These are phyloP conservation scores for Fonsecaea pedrosoi DNA, from an alignment of 2,329 filamentous ascomycete genomes.

Conservation along the genomic window DNA sequence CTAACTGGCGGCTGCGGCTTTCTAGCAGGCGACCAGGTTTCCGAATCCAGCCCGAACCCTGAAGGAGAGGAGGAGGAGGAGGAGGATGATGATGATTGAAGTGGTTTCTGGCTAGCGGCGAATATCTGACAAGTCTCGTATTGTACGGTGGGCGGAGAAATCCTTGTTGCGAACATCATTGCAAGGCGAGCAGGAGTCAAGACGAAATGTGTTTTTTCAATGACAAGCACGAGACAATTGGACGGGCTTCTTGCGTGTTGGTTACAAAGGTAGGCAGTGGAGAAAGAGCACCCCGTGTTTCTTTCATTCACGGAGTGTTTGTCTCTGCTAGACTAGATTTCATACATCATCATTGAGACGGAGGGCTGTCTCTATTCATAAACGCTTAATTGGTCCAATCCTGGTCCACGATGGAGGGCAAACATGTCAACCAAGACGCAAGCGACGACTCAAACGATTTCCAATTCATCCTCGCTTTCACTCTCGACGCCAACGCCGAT, in stretches of 20 bases:
- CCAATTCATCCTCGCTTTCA: conserved; percentile 57
- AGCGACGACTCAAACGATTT: conserved; percentile 17
- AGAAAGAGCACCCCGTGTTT: background rate
- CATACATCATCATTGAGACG: background rate
- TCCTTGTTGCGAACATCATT: background rate
- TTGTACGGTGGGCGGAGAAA: background rate
- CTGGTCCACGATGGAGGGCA: background rate
- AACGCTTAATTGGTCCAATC: background rate
- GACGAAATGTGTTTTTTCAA: background rate
- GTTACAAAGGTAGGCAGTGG: background rate
- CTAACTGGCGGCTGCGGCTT: background rate
- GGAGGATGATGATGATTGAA: background rate
- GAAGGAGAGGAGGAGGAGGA: background rate
- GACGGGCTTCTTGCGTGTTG: background rate
- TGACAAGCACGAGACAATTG: background rate
- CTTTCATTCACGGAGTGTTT: background rate
- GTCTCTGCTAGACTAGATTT: background rate
- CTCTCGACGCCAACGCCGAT: conserved; percentile 52
- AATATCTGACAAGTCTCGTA: background rate
- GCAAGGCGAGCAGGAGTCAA: background rate
- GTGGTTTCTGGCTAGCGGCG: background rate
- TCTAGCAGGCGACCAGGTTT: background rate
- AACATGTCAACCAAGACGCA: background rate
- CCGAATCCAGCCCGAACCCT: background rate
- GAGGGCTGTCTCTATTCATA: background rate